Evolutionary conservation across 78 protist species (phyloP), one percentile per base, ranked within the genome.

Genomic region (Dictyostelium citrinum): DNA sequence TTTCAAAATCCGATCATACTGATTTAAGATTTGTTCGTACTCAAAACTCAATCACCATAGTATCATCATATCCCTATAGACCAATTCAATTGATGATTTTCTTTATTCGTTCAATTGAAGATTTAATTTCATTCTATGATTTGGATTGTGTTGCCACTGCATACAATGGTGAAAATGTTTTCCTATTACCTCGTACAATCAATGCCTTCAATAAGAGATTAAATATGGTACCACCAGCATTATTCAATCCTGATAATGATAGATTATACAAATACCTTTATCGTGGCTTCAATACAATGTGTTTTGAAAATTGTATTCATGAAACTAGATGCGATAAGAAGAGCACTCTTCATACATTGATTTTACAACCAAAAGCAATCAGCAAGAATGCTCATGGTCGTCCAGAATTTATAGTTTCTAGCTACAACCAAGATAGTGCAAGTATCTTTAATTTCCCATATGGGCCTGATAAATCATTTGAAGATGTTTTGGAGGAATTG

Each of bases 81-180:
- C 90, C 90, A 35, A 83, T 83, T 51, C 81, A 83, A 72, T n/a
- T 83, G 2, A n/a, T 71, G 37, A 27, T 77, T 10, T 45, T 77
- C 24, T 24, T 77, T 14, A 45, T 46, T 77, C 27, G 67, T 24
- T 77, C 83, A 22, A 46, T 77, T 77, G 83, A 77, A 46, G 83
- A 77, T 49, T 77, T 77, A 46, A 46, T 77, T 39, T 24, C 24
- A 27, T 77, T 77, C n/a, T 77, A 77, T 46, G 83, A 77, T 29
- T 45, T 77, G 3, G 83, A 77, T 29, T 77, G 68, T 46, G 61
- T 46, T n/a, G 3, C 27, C 2, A 77, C 41, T 0, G 64, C 83
- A 0, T 77, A 46, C 17, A 39, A 77, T 77, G 83, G 83, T 45
- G 45, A 77, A 14, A 77, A 45, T n/a, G 83, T 77, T 27, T 77